Conservation (phyloP, 2,329 filamentous ascomycete species). For the Trichoderma aggressivum region DNA sequence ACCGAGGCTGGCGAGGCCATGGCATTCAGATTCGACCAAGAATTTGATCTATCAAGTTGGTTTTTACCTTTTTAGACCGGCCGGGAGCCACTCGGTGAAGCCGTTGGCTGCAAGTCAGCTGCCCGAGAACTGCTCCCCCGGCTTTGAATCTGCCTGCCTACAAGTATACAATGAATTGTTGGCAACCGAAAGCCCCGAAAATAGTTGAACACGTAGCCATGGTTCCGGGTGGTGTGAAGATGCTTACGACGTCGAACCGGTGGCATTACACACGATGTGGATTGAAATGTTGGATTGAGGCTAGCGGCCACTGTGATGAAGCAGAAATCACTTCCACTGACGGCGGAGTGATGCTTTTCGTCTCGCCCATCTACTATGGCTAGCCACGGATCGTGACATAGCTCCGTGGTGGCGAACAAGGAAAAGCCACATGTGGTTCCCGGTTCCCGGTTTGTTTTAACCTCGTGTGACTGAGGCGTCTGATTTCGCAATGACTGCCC, state of each 20-base stretch:
- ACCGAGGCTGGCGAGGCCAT: not conserved
- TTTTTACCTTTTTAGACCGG: not conserved
- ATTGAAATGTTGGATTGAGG: conserved; percentile 1
- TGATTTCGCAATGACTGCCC: conserved; percentile 2
- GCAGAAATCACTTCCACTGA: not conserved
- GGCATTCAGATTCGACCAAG: not conserved
- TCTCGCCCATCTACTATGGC: not conserved
- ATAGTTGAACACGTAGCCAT: conserved; percentile 4
- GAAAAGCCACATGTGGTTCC: conserved; percentile 9
- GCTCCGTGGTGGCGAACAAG: conserved; percentile 9
- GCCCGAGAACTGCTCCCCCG: not conserved
- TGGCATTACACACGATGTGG: not conserved
- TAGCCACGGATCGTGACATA: conserved; percentile 11
- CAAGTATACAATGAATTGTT: not conserved
- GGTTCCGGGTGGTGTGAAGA: conserved; percentile 11
- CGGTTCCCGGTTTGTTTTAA: conserved; percentile 14
- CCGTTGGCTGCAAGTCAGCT: not conserved
- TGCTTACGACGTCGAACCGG: conserved; percentile 12
- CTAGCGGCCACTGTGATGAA: conserved; percentile 6
- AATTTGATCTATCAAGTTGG: not conserved
- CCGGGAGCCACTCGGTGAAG: conserved; percentile 5
- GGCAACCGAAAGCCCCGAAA: not conserved
- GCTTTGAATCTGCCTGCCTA: not conserved
- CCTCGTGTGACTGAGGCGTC: conserved; percentile 13
- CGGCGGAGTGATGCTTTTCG: conserved; percentile 8